These are phyloP conservation scores for Gaertneriomyces semiglobifer DNA, from an alignment of 192 early-diverging fungal species.

Conservation along the genomic window DNA sequence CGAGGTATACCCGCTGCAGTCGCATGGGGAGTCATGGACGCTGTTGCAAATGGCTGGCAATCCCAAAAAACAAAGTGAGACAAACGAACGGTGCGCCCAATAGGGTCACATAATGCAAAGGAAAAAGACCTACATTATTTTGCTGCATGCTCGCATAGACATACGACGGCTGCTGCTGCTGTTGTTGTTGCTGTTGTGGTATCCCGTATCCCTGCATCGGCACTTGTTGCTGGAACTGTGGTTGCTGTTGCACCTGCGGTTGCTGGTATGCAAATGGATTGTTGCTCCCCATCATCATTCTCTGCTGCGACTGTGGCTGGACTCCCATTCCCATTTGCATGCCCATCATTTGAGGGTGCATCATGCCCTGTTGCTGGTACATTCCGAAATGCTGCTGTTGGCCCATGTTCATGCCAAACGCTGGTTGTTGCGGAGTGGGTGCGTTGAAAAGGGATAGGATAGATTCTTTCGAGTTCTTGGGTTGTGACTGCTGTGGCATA, in stretches of 20 bases:
- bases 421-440: background rate
- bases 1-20: too few relatives aligned
- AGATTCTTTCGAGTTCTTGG: constrained; percentile 24
- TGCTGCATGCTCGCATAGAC: background rate
- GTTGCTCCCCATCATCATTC: constrained; percentile 1
- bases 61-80: too few relatives aligned
- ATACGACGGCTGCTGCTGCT: constrained; percentile 1
- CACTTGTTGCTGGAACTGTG: constrained; percentile 14
- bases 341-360: constrained; percentile 8
- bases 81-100: background rate
- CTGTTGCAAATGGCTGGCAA: too few relatives aligned
- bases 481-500: background rate
- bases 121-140: constrained; percentile 14
- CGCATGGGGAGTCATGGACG: too few relatives aligned
- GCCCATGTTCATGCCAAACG: background rate
- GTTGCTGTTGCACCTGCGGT: constrained; percentile 30
- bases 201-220: background rate
- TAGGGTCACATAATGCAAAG: background rate
- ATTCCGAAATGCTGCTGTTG: constrained; percentile 18
- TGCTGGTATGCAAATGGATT: constrained; percentile 11
- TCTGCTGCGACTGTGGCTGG: constrained; percentile 9
- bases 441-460: constrained; percentile 43
- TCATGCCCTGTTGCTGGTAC: constrained; percentile 1
- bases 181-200: background rate
- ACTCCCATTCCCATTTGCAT: constrained; percentile 14